Evolutionary conservation across 2,329 filamentous ascomycete genomes (phyloP), one percentile per base, ranked within the genome.

Genomic region (Paraphaeosphaeria minitans): DNA sequence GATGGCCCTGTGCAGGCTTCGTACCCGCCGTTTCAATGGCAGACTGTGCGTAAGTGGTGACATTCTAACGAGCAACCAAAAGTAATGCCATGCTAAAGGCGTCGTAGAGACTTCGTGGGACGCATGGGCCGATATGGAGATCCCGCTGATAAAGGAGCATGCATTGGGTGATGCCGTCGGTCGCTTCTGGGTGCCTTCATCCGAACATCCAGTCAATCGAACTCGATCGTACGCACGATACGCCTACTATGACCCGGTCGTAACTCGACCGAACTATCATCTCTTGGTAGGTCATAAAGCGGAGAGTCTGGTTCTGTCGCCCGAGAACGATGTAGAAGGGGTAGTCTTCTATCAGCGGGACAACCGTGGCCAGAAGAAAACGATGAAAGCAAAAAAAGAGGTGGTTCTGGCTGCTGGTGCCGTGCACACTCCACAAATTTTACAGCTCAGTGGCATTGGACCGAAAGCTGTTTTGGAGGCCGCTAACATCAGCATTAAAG

Each of bases 401-500:
- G 81, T 89, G 6, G 81, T 90, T 35, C 70, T 90, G 2, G 85
- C 85, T 0, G 87, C 87, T 0, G 82, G 80, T 29, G 75, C 67
- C 84, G 42, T 81, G 83, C 66, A 86, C 83, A 9, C 87, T 82
- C 4, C 85, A 83, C 71, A 76, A 86, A n/a, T 80, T 84, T 14
- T 75, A 2, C 67, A 70, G 29, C 60, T 72, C 16, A 70, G 66
- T 42, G 73, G 73, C 0, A 60, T 75, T 12, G 73, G 73, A 0
- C 73, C 71, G 0, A 66, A 61, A 35, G 24, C 51, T 1, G 62
- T 73, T 2, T 62, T 74, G 2, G 53, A 50, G 8, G 62, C 69
- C 29, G 68, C 71, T 8, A 64, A 62, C 1, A 62, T 76, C 22
- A 52, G 47, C 1, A 63, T 73, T 1, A 70, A 68, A 50, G 64